Evolutionary conservation across 345 rosid genomes (phyloP).

Genomic region (Sisymbrium altissimum): DNA sequence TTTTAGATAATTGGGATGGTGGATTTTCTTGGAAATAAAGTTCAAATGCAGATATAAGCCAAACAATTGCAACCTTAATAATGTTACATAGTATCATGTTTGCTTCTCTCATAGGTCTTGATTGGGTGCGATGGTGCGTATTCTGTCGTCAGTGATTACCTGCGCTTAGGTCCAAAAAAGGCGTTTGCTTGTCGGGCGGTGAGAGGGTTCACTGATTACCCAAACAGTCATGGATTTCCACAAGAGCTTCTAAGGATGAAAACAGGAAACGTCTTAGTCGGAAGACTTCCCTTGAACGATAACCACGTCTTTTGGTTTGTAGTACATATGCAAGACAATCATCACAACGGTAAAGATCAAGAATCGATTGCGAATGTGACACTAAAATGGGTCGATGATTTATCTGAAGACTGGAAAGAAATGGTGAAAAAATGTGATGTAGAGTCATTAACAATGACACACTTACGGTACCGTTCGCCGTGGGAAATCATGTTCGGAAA

Average conservation of each 20-base stretch:
- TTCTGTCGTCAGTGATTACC: slow-evolving; percentile 41
- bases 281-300: slow-evolving; percentile 38
- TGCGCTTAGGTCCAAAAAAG: slow-evolving; percentile 35
- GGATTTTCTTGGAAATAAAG: background rate
- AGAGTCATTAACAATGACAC: slow-evolving; percentile 34
- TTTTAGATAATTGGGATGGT: background rate
- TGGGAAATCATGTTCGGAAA: slow-evolving; percentile 37
- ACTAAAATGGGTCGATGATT: slow-evolving; percentile 30
- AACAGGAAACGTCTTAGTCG: slow-evolving; percentile 15
- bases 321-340: slow-evolving; percentile 21
- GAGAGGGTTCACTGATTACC: slow-evolving; percentile 45
- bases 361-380: slow-evolving; percentile 25
- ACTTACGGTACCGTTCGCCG: slow-evolving; percentile 43
- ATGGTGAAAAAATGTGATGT: slow-evolving; percentile 39
- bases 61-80: background rate
- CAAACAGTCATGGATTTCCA: slow-evolving; percentile 44
- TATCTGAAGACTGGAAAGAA: slow-evolving; percentile 41
- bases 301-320: slow-evolving; percentile 43
- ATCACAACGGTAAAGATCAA: slow-evolving; percentile 29
- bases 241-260: slow-evolving; percentile 24
- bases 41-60: background rate
- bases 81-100: background rate
- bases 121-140: slow-evolving; percentile 62
- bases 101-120: slow-evolving; percentile 27
- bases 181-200: slow-evolving; percentile 34